Conservation (phyloP, 306 rosid genomes). For the Crotalaria pallida region DNA sequence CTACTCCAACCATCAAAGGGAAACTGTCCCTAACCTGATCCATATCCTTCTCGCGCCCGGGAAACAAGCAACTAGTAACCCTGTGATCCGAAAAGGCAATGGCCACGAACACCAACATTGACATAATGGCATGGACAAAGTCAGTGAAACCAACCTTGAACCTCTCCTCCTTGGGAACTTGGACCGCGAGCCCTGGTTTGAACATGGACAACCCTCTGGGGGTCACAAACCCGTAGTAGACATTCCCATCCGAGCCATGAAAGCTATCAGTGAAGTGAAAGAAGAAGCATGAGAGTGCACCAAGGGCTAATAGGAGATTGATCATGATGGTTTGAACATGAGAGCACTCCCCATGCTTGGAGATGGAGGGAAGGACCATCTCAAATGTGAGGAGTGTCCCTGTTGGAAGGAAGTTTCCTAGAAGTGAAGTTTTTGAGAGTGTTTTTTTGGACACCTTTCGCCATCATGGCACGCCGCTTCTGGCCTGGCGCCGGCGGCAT, state of each 20-base stretch:
- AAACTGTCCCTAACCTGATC: constrained; percentile 75
- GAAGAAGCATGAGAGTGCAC: constrained; percentile 76
- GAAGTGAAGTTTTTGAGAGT: constrained; percentile 58
- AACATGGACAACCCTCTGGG: constrained; percentile 55
- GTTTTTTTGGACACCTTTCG: constrained; percentile 81
- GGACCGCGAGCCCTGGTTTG: constrained; percentile 41
- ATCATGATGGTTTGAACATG: constrained; percentile 44
- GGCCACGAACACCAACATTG: constrained; percentile 64
- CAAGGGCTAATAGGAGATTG: constrained; percentile 35
- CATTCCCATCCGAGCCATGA: constrained; percentile 45
- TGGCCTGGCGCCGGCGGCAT: constrained; percentile 9
- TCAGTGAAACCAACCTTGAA: constrained; percentile 38
- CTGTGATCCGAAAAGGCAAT: constrained; percentile 72
- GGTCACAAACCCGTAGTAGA: constrained; percentile 70
- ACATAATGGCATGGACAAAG: constrained; percentile 73
- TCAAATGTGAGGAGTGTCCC: constrained; percentile 80
- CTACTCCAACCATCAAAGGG: constrained; percentile 61
- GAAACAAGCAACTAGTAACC: constrained; percentile 61
- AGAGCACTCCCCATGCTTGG: constrained; percentile 51
- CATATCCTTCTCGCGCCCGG: constrained; percentile 58
- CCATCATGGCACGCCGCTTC: constrained; percentile 55
- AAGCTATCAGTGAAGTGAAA: constrained; percentile 74
- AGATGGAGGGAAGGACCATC: constrained; percentile 73
- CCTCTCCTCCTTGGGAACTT: constrained; percentile 45
- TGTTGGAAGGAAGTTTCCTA: constrained; percentile 74